Evolutionary conservation across 441 rosid species (phyloP), one percentile per base, ranked within the genome.

Genomic region (Croton laevigatus): DNA sequence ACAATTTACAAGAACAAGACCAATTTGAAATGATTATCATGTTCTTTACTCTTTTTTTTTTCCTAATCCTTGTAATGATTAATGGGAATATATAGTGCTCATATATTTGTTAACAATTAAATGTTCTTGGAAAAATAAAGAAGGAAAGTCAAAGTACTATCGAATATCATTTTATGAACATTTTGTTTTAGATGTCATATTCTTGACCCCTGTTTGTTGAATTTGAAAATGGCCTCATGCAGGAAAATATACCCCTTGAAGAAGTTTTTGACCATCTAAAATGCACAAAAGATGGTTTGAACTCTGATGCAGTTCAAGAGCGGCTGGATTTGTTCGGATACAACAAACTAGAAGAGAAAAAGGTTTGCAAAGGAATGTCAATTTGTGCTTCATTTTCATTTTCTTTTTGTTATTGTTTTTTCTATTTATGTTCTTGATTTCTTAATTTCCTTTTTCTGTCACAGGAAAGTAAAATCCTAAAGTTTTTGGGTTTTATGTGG

Each of bases 401-500:
- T 51, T 6, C 22, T 64, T n/a, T n/a, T n/a, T n/a, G n/a, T 54
- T 27, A 9, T 34, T 34, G 44, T 37, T 44, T 60, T 42, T 44
- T 9, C 19, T 23, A 3, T 37, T 44, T 45, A 19, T 19, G 27
- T 12, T 19, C 42, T 42, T 55, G 23, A 45, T 72, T 57, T 12
- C 45, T 48, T 55, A 3, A 20, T 7, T 2, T 63, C 3, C 14
- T 32, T 9, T 38, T 64, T 59, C 20, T 40, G 40, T 40, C 65
- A 20, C 85, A 90, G 97, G 98, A 93, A 82, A 91, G 85, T 81
- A 89, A 91, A 77, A 0, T 93, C 2, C 88, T 93, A 54, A 93
- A 91, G 88, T 93, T 91, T 71, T 75, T 91, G 78, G 95, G 98
- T 70, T 94, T 94, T 70, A 91, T 94, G 98, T 91, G 97, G 97